phyloP scores from a whole-genome alignment of 768 basidiomycete genomes.

The Suillus ampliporus region DNA sequence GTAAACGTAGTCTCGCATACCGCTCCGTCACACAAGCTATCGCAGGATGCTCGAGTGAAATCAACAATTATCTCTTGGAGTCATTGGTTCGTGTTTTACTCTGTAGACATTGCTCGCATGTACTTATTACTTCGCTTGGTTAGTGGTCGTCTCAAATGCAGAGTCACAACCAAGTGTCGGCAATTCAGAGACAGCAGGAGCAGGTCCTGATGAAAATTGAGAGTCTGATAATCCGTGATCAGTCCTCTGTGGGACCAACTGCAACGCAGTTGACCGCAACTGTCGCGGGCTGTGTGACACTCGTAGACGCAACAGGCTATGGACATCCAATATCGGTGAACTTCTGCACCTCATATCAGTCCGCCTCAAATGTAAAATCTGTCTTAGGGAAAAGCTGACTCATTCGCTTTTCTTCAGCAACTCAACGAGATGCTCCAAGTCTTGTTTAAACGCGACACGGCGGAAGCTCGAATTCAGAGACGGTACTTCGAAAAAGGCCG shows the following conservation, averaged over 20 bases:
- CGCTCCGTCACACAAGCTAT: too few species aligned
- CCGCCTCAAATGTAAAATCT: neutral
- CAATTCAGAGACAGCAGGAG: neutral
- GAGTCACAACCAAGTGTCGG: neutral
- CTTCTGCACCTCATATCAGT: conserved; percentile 31
- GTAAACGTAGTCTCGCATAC: too few species aligned
- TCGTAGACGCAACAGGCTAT: conserved; percentile 8
- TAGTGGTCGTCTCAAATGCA: neutral
- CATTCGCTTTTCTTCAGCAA: conserved; percentile 20
- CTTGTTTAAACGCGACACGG: conserved; percentile 20
- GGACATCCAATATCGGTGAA: conserved; percentile 30
- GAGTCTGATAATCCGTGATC: too few species aligned
- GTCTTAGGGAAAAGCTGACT: neutral
- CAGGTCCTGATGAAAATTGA: neutral
- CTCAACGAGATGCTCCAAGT: conserved; percentile 24
- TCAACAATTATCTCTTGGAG: neutral
- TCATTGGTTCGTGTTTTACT: neutral
- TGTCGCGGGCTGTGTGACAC: neutral
- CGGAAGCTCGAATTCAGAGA: conserved; percentile 20
- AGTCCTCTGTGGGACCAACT: neutral
- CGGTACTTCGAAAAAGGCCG: conserved; percentile 30
- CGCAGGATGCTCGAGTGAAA: too few species aligned
- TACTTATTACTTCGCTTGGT: neutral
- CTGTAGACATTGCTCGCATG: neutral
- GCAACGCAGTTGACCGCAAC: neutral